A percentile compares a stretch with the other conserved stretches of the same genome.
These are phyloP conservation scores for Rhodotorula mucilaginosa DNA, from an alignment of 1,284 basidiomycete species.

Conservation along the genomic window DNA sequence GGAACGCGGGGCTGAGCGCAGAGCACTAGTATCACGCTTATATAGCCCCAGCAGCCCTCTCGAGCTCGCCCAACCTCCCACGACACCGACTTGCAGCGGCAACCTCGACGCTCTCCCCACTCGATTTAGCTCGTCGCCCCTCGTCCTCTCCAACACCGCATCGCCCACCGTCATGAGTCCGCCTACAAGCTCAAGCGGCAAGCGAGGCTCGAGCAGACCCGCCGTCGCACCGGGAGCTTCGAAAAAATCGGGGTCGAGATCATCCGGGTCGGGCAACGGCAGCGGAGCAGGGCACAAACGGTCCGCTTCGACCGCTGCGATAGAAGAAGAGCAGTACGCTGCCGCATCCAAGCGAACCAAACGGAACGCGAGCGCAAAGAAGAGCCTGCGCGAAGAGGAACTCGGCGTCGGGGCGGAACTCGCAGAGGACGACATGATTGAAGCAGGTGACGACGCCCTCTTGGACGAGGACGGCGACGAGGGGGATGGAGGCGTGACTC, in stretches of 20 bases:
- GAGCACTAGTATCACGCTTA: no score
- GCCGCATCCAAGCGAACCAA: conserved; percentile 14
- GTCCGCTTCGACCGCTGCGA: conserved; percentile 14
- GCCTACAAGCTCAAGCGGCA: neutral
- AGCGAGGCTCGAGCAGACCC: neutral
- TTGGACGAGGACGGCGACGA: conserved; percentile 41
- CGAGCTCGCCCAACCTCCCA: neutral
- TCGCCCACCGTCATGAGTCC: neutral
- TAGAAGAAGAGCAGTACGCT: neutral
- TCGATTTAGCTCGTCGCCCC: neutral
- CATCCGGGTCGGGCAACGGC: neutral
- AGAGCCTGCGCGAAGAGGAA: conserved; percentile 29
- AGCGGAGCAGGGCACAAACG: neutral
- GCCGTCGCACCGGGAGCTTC: neutral
- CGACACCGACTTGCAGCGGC: neutral
- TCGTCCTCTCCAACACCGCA: neutral
- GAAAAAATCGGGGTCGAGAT: neutral
- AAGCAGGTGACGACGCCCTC: neutral
- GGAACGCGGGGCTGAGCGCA: no score
- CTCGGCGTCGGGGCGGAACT: conserved; percentile 24
- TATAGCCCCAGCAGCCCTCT: no score
- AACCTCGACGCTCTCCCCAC: neutral
- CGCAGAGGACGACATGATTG: conserved; percentile 8
- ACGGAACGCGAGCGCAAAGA: conserved; percentile 16
- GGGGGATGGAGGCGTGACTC: conserved; percentile 73